Conservation (phyloP, 108 stramenopile genomes). For the Fragilaria radians region DNA sequence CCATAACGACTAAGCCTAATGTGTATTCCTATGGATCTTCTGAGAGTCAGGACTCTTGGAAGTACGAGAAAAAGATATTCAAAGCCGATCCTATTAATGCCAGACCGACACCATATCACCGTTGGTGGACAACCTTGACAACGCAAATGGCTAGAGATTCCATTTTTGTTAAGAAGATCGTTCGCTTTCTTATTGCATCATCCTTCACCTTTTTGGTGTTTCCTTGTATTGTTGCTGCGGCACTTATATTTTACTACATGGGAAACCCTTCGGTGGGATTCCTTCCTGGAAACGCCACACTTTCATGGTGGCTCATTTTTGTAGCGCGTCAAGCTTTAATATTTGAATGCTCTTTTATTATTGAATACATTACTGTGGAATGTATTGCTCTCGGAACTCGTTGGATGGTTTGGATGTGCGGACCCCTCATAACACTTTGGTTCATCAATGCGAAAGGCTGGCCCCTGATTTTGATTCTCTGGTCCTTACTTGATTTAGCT, state of each 20-base stretch:
- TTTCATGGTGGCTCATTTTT: conserved; percentile 74
- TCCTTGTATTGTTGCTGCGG: conserved; percentile 17
- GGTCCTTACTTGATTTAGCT: conserved; percentile 53
- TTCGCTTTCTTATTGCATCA: neutral
- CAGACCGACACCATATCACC: neutral
- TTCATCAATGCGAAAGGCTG: conserved; percentile 69
- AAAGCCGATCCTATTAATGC: neutral
- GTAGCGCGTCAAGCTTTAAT: conserved; percentile 44
- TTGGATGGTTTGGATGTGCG: conserved; percentile 34
- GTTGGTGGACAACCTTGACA: neutral
- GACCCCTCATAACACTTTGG: conserved; percentile 64
- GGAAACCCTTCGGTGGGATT: conserved; percentile 63
- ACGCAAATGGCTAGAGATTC: neutral
- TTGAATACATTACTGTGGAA: conserved; percentile 56
- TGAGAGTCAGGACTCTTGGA: neutral
- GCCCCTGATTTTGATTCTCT: conserved; percentile 53
- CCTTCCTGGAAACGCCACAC: conserved; percentile 38
- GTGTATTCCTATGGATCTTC: neutral
- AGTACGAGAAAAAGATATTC: neutral
- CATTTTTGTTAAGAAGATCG: too few species aligned
- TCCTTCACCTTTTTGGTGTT: conserved; percentile 11
- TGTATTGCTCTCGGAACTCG: conserved; percentile 23
- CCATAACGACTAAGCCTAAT: neutral
- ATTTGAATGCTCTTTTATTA: conserved; percentile 39
- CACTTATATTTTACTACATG: conserved; percentile 37